Percentiles rank a stretch among this genome's conserved stretches.
Conservation (phyloP, 805 yeast genomes). For the Saturnispora quitensis region DNA sequence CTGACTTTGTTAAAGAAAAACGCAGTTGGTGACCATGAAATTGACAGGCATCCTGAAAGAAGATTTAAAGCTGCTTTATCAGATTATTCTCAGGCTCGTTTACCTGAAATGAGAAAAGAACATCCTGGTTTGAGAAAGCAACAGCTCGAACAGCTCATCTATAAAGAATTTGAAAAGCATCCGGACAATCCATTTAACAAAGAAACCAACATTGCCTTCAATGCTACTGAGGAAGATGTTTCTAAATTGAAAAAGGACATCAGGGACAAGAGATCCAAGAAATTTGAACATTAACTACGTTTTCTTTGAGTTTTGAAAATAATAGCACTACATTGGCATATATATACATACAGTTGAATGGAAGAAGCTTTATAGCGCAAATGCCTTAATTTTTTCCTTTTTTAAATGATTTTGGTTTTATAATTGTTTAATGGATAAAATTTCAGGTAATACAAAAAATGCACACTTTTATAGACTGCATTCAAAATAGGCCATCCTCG, state of each 20-base stretch:
- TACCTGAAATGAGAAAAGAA: slow-evolving; percentile 67
- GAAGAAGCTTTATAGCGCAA: not conserved
- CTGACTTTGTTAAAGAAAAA: slow-evolving; percentile 52
- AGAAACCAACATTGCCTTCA: slow-evolving; percentile 50
- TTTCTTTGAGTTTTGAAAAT: not conserved
- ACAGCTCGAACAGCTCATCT: slow-evolving; percentile 64
- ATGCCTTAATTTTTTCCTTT: not conserved
- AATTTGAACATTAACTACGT: slow-evolving; percentile 21
- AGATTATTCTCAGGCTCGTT: slow-evolving; percentile 60
- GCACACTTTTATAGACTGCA: not conserved
- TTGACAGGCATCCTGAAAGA: slow-evolving; percentile 85
- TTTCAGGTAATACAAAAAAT: not conserved
- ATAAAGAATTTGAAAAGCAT: slow-evolving; percentile 74
- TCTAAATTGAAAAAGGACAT: slow-evolving; percentile 26
- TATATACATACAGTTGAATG: not conserved
- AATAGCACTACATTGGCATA: not conserved
- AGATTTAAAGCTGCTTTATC: slow-evolving; percentile 73
- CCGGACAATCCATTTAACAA: slow-evolving; percentile 82
- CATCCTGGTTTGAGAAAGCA: slow-evolving; percentile 72
- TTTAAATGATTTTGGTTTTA: not conserved
- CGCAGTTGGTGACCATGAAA: slow-evolving; percentile 49
- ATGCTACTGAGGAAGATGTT: slow-evolving; percentile 51
- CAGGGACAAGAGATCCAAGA: slow-evolving; percentile 25
- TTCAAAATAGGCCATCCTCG: slow-evolving; percentile 11
- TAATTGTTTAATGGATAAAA: not conserved